A percentile compares a stretch with the other conserved stretches of the same genome.
Conservation (phyloP, 108 stramenopile genomes). For the Cylindrotheca closterium region DNA sequence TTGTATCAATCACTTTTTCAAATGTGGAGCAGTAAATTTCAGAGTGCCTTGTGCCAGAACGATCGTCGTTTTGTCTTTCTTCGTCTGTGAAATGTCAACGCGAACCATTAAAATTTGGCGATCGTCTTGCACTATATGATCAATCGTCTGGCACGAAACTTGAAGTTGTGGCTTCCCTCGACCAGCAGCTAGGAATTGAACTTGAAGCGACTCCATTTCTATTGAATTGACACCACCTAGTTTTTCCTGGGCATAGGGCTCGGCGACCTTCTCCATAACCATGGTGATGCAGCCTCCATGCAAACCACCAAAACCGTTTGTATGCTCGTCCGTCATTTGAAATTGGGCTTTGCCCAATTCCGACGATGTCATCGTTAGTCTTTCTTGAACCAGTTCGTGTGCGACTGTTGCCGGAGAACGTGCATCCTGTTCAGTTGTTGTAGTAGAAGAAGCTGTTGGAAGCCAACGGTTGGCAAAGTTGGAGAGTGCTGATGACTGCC, state of each 20-base stretch:
- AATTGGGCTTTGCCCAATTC: constrained; percentile 9
- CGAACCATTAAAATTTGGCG: no score
- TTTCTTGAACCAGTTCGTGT: not conserved
- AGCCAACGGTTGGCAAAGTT: not conserved
- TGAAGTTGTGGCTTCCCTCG: not conserved
- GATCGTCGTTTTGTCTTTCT: no score
- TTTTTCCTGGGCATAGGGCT: not conserved
- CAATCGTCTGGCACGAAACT: constrained; percentile 4
- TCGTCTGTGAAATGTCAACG: no score
- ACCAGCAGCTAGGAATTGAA: constrained; percentile 6
- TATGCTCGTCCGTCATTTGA: constrained; percentile 12
- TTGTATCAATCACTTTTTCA: no score
- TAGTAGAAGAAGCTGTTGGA: not conserved
- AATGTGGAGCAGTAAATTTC: no score
- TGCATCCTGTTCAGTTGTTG: no score
- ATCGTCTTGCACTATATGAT: no score
- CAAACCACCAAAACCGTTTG: constrained; percentile 22
- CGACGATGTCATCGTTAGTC: not conserved
- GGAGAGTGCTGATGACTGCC: not conserved
- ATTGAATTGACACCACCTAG: not conserved
- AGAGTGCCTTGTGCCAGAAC: no score
- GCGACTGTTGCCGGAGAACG: constrained; percentile 5
- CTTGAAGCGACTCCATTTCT: constrained; percentile 3
- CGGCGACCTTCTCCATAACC: constrained; percentile 14
- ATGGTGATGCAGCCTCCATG: constrained; percentile 23